A percentile compares a stretch with the other conserved stretches of the same genome.
These are phyloP conservation scores for Rosellinia necatrix DNA, from an alignment of 2,329 filamentous ascomycete genomes.

Conservation along the genomic window DNA sequence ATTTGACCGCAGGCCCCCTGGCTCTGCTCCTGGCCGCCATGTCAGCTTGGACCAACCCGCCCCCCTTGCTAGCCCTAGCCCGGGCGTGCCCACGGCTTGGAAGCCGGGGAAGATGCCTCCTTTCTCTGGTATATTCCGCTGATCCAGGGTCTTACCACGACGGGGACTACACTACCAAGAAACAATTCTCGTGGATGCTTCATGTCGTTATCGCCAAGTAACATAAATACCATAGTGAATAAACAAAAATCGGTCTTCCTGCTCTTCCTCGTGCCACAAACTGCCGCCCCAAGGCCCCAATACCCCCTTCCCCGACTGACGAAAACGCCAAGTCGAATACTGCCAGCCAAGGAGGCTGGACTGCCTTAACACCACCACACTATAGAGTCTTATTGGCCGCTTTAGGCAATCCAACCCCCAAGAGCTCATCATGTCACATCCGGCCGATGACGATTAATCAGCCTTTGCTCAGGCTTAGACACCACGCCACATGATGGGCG, in stretches of 20 bases:
- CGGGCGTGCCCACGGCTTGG: constrained; percentile 2
- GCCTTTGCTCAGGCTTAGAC: constrained; percentile 21
- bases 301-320: constrained; percentile 4
- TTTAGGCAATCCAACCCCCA: constrained; percentile 13
- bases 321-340: constrained; percentile 17
- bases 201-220: constrained; percentile 13
- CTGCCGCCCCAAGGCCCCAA: no score
- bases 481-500: constrained; percentile 19
- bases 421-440: background rate
- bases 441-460: constrained; percentile 14
- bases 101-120: constrained; percentile 3
- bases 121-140: background rate
- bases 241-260: no score
- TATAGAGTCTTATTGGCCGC: constrained; percentile 5
- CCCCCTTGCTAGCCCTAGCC: no score
- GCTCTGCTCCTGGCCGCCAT: background rate
- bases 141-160: background rate
- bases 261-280: no score
- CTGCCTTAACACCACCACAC: constrained; percentile 7
- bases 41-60: constrained; percentile 5
- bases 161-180: background rate
- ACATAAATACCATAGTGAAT: no score
- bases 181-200: background rate
- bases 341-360: constrained; percentile 13
- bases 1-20: constrained; percentile 13